A percentile compares a stretch with the other conserved stretches of the same genome.
Conservation (phyloP, 2,329 filamentous ascomycete species). For the Pseudogymnoascus sp. region DNA sequence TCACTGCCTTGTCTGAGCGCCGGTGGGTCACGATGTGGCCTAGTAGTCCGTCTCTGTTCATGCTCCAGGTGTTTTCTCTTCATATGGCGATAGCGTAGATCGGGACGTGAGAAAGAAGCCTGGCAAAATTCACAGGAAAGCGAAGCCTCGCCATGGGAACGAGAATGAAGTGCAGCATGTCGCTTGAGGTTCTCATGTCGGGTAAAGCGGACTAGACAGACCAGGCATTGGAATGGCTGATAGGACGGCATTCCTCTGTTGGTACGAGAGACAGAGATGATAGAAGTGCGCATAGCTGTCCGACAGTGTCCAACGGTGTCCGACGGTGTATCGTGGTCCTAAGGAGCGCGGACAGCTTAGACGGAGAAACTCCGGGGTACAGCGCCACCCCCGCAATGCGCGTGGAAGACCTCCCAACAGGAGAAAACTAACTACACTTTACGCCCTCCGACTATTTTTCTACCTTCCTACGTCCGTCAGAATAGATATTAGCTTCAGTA, state of each 20-base stretch:
- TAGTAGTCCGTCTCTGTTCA: slow-evolving; percentile 9
- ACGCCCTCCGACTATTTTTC: background rate
- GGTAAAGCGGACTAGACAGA: slow-evolving; percentile 34
- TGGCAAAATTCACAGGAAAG: slow-evolving; percentile 33
- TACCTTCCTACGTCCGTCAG: background rate
- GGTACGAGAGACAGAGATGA: background rate
- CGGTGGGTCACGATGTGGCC: background rate
- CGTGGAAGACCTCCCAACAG: background rate
- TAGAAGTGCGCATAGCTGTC: background rate
- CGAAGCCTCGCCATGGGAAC: slow-evolving; percentile 25
- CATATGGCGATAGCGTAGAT: slow-evolving; percentile 36
- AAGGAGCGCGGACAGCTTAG: background rate
- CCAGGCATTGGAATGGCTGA: slow-evolving; percentile 35
- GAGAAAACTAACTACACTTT: background rate
- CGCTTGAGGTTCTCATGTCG: slow-evolving; percentile 37
- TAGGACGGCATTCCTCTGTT: background rate
- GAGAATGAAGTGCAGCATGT: slow-evolving; percentile 34
- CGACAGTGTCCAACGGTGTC: background rate
- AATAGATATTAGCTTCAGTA: background rate
- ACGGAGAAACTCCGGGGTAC: background rate
- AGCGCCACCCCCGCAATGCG: background rate
- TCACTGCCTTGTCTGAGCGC: background rate
- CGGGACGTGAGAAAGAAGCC: slow-evolving; percentile 35
- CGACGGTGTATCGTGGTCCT: background rate
- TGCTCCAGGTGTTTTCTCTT: slow-evolving; percentile 34